A percentile compares a stretch with the other conserved stretches of the same genome.
These are phyloP conservation scores for Cyphellophora attinorum DNA, from an alignment of 2,329 filamentous ascomycete species.

Conservation along the genomic window DNA sequence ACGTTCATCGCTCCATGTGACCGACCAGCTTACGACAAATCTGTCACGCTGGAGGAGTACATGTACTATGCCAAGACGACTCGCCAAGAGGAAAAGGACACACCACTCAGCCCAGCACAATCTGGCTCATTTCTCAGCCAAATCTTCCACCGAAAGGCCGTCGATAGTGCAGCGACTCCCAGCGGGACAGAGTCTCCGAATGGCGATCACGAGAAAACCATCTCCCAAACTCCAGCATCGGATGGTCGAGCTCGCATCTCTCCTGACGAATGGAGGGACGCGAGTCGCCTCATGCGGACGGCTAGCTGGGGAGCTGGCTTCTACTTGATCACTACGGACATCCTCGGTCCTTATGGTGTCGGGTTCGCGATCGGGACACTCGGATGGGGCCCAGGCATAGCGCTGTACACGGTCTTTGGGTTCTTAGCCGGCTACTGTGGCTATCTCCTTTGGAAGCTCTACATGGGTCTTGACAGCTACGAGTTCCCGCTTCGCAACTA, in stretches of 20 bases:
- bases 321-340: constrained; percentile 41
- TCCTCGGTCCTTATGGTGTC: constrained; percentile 35
- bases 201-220: not conserved
- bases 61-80: constrained; percentile 27
- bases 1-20: not conserved
- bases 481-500: constrained; percentile 38
- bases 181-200: not conserved
- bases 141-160: not conserved
- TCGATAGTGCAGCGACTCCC: not conserved
- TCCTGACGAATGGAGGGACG: constrained; percentile 38
- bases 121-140: not conserved
- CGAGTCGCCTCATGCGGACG: constrained; percentile 36
- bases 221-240: not conserved
- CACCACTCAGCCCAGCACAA: not conserved
- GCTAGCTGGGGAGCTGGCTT: constrained; percentile 37
- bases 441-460: constrained; percentile 37
- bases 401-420: constrained; percentile 37
- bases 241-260: constrained; percentile 17
- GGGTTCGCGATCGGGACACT: constrained; percentile 25
- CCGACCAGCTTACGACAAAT: constrained; percentile 15
- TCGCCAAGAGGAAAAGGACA: constrained; percentile 22
- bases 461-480: constrained; percentile 37
- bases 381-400: constrained; percentile 37
- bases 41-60: constrained; percentile 30
- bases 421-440: constrained; percentile 34